Conservation (phyloP, 2,329 filamentous ascomycete species). For the Exophiala oligosperma region DNA sequence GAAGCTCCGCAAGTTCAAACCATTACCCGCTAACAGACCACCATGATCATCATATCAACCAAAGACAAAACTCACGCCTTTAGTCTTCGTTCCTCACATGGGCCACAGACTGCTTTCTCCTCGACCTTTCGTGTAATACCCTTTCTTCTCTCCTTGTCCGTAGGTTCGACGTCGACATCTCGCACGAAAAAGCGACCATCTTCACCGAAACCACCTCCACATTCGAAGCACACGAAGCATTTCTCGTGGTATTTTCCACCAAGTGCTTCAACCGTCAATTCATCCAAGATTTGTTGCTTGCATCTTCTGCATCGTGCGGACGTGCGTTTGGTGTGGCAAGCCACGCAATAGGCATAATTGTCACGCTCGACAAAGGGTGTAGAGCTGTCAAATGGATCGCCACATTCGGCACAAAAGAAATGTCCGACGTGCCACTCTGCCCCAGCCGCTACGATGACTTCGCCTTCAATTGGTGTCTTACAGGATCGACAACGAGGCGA, state of each 20-base stretch:
- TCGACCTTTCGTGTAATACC: slow-evolving; percentile 41
- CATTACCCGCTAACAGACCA: neutral
- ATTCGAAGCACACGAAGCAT: slow-evolving; percentile 82
- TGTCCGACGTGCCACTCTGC: slow-evolving; percentile 97
- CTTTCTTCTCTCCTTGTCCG: slow-evolving; percentile 47
- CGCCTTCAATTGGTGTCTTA: slow-evolving; percentile 92
- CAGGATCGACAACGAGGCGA: slow-evolving; percentile 93
- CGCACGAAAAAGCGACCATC: slow-evolving; percentile 65
- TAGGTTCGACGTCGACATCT: slow-evolving; percentile 50
- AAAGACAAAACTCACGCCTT: slow-evolving; percentile 48
- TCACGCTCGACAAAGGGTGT: slow-evolving; percentile 96
- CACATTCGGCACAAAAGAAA: slow-evolving; percentile 98
- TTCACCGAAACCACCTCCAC: slow-evolving; percentile 56
- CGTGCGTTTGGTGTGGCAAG: slow-evolving; percentile 88
- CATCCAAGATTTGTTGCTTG: slow-evolving; percentile 78
- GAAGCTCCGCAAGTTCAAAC: neutral
- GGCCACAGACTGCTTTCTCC: slow-evolving; percentile 62
- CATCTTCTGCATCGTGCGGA: slow-evolving; percentile 88
- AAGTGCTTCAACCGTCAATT: slow-evolving; percentile 84
- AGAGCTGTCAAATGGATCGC: slow-evolving; percentile 67
- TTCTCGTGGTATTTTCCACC: slow-evolving; percentile 90
- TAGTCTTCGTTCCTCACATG: slow-evolving; percentile 61
- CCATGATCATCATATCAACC: too few species aligned
- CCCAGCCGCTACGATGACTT: slow-evolving; percentile 90
- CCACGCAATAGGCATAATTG: slow-evolving; percentile 94